Percentiles rank a stretch among this genome's conserved stretches.
Evolutionary conservation across 345 rosid genomes (phyloP).

Genomic region (Sisymbrium irio): DNA sequence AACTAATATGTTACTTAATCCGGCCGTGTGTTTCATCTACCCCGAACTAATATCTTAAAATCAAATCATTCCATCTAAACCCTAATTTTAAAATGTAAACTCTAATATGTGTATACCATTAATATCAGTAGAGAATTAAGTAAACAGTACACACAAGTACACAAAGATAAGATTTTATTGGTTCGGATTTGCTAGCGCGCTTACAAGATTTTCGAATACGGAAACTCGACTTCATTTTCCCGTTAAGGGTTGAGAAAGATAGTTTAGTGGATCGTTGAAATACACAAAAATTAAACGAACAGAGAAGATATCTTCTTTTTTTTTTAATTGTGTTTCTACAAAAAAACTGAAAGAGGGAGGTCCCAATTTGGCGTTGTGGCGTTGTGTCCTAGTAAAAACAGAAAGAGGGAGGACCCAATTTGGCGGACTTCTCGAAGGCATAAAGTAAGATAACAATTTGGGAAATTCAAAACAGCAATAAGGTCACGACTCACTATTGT

Average conservation of each 20-base stretch:
- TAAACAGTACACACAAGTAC: background rate
- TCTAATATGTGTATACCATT: too few relatives aligned
- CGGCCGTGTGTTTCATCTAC: too few relatives aligned
- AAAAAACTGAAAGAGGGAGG: background rate
- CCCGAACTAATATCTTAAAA: too few relatives aligned
- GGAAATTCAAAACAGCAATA: background rate
- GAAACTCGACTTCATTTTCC: background rate
- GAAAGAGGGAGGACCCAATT: background rate
- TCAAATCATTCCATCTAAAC: too few relatives aligned
- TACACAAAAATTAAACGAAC: background rate
- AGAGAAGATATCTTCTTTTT: background rate
- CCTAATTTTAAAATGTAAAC: too few relatives aligned
- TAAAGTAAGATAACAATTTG: background rate
- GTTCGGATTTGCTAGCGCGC: background rate
- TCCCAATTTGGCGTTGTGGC: background rate
- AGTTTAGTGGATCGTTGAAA: background rate
- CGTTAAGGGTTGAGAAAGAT: background rate
- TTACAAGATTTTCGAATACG: background rate
- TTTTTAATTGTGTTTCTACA: background rate
- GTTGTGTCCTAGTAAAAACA: background rate
- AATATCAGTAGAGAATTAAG: background rate
- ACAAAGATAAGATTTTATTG: background rate
- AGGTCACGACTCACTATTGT: background rate
- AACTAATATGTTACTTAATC: too few relatives aligned
- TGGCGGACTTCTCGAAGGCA: constrained; percentile 11